Percentiles rank a stretch among this genome's conserved stretches.
Conservation (phyloP, 257 asterid genomes). For the Lavandula angustifolia region DNA sequence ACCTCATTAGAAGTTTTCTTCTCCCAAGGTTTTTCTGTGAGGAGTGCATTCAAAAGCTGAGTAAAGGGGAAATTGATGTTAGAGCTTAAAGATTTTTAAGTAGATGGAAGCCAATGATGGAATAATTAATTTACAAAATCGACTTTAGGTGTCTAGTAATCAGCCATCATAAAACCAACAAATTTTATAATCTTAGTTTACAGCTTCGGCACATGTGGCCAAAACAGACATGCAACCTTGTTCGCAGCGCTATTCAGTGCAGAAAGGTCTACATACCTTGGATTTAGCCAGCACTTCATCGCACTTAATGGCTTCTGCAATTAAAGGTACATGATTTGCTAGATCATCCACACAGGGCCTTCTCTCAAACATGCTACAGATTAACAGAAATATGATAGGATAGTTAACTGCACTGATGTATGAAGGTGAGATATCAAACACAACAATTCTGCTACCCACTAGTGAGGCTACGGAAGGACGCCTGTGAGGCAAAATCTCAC, state of each 20-base stretch:
- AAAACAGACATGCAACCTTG: not conserved
- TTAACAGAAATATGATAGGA: slow-evolving; percentile 27
- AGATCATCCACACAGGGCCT: slow-evolving; percentile 77
- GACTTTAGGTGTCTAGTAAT: not conserved
- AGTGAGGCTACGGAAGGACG: no score
- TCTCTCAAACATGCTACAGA: slow-evolving; percentile 52
- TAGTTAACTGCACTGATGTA: not conserved
- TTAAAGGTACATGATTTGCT: slow-evolving; percentile 51
- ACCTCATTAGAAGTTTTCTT: slow-evolving; percentile 56
- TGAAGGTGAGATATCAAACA: slow-evolving; percentile 20
- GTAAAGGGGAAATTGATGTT: slow-evolving; percentile 21
- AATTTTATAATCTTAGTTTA: not conserved
- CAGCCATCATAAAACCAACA: slow-evolving; percentile 10
- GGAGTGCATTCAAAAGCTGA: slow-evolving; percentile 62
- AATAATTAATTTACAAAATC: not conserved
- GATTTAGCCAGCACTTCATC: slow-evolving; percentile 59
- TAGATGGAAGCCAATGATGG: not conserved
- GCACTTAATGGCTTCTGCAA: slow-evolving; percentile 60
- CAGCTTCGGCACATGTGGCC: slow-evolving; percentile 11
- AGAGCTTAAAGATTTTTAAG: slow-evolving; percentile 10
- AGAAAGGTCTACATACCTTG: slow-evolving; percentile 49
- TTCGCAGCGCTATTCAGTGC: not conserved
- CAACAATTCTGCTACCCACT: slow-evolving; percentile 1
- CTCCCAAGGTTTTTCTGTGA: slow-evolving; percentile 63
- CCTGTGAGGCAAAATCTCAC: no score